Conservation (phyloP, 2,329 filamentous ascomycete species). For the Pseudogymnoascus sp. region DNA sequence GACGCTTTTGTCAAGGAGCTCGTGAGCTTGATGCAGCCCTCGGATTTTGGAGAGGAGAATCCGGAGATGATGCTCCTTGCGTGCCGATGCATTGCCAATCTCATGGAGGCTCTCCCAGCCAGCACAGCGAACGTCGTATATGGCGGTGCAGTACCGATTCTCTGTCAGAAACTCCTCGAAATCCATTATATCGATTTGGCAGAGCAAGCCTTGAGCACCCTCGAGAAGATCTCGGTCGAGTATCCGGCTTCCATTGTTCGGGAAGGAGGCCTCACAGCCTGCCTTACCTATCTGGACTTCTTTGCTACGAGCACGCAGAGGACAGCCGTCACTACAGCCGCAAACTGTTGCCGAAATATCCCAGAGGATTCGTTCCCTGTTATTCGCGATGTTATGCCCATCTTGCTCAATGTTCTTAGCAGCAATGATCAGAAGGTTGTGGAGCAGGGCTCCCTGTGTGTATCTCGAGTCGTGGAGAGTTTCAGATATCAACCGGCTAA, state of each 20-base stretch:
- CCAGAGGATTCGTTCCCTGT: slow-evolving; percentile 87
- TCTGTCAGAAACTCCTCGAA: slow-evolving; percentile 91
- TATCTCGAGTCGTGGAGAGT: slow-evolving; percentile 92
- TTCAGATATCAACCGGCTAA: slow-evolving; percentile 84
- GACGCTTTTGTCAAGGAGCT: slow-evolving; percentile 94
- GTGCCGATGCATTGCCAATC: slow-evolving; percentile 87
- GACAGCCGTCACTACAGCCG: slow-evolving; percentile 92
- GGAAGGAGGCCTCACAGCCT: slow-evolving; percentile 92
- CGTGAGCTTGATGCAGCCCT: slow-evolving; percentile 82
- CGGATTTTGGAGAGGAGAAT: slow-evolving; percentile 77
- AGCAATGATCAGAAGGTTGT: slow-evolving; percentile 96
- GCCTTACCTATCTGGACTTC: slow-evolving; percentile 90
- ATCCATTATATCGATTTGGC: slow-evolving; percentile 96
- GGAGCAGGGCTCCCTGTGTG: slow-evolving; percentile 90
- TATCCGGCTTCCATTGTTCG: slow-evolving; percentile 92
- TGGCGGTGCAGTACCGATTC: slow-evolving; percentile 85
- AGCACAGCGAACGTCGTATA: slow-evolving; percentile 95
- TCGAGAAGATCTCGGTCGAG: slow-evolving; percentile 95
- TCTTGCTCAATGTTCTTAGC: slow-evolving; percentile 75
- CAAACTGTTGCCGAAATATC: slow-evolving; percentile 96
- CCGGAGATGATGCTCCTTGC: slow-evolving; percentile 95
- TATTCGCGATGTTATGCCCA: slow-evolving; percentile 93
- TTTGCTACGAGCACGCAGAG: slow-evolving; percentile 95
- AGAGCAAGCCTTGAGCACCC: slow-evolving; percentile 89
- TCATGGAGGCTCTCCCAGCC: slow-evolving; percentile 93